Evolutionary conservation across 2,329 filamentous ascomycete genomes (phyloP).

Genomic region (Coleophoma eucalyptorum): DNA sequence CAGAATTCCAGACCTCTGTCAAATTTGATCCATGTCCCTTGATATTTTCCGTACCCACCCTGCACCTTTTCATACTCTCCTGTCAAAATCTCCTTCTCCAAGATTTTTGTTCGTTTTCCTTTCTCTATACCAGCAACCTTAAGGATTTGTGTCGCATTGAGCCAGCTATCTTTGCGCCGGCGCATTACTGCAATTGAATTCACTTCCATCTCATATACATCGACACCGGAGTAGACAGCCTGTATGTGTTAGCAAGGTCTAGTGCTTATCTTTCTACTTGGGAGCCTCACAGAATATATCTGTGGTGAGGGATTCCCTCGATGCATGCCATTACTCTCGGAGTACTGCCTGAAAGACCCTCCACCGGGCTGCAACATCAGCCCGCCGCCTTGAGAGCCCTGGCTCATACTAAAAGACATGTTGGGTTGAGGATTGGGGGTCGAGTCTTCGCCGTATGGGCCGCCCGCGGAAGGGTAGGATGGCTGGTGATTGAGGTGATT

Average conservation of each 20-base stretch:
- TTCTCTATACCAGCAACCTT: conserved; percentile 98
- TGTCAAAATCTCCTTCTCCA: conserved; percentile 95
- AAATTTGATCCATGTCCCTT: conserved; percentile 98
- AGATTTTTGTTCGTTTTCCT: conserved; percentile 93
- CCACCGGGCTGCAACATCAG: conserved; percentile 27
- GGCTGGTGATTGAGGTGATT: conserved; percentile 19
- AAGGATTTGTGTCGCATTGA: conserved; percentile 97
- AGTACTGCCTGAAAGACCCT: conserved; percentile 23
- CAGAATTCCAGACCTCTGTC: conserved; percentile 91
- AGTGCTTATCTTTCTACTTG: not conserved
- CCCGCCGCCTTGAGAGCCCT: conserved; percentile 25
- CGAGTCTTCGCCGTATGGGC: conserved; percentile 13
- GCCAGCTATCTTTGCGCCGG: conserved; percentile 88
- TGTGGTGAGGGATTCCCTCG: conserved; percentile 36
- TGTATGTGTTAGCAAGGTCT: conserved; percentile 22
- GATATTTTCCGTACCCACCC: conserved; percentile 97
- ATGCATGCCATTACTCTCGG: conserved; percentile 17
- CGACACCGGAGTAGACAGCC: conserved; percentile 92
- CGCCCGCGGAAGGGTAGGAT: conserved; percentile 14
- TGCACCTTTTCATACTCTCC: conserved; percentile 98
- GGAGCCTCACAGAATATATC: conserved; percentile 56
- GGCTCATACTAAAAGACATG: conserved; percentile 30
- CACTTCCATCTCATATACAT: conserved; percentile 98
- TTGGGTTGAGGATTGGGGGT: conserved; percentile 10
- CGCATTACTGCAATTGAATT: conserved; percentile 94